Conservation (phyloP, 2,329 filamentous ascomycete species). For the Diatrype stigma region DNA sequence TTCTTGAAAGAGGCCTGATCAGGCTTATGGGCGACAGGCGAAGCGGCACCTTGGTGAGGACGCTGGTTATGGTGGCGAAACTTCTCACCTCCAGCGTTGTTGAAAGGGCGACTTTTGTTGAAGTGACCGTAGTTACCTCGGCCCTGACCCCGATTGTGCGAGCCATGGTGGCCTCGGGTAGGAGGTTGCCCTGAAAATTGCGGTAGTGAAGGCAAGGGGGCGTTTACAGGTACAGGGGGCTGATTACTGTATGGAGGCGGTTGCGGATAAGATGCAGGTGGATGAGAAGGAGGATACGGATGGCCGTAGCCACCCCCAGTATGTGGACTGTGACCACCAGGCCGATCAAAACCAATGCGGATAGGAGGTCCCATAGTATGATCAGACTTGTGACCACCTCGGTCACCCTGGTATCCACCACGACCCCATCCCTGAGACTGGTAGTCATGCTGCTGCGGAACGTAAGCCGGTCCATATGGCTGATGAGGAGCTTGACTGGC, state of each 20-base stretch:
- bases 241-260: conserved; percentile 31
- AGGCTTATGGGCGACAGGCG: conserved; percentile 46
- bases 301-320: conserved; percentile 34
- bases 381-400: conserved; percentile 33
- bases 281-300: conserved; percentile 37
- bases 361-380: conserved; percentile 26
- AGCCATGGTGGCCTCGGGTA: conserved; percentile 29
- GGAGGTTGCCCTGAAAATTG: conserved; percentile 28
- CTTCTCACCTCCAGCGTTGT: conserved; percentile 39
- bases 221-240: conserved; percentile 29
- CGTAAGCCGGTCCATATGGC: conserved; percentile 38
- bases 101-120: conserved; percentile 33
- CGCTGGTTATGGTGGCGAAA: conserved; percentile 31
- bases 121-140: conserved; percentile 29
- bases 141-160: conserved; percentile 38
- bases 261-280: conserved; percentile 29
- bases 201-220: conserved; percentile 18
- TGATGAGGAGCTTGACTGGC: conserved; percentile 19
- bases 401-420: conserved; percentile 41
- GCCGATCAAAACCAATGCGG: conserved; percentile 29
- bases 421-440: conserved; percentile 42
- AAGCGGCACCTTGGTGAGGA: conserved; percentile 21
- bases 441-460: conserved; percentile 34
- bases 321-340: conserved; percentile 24
- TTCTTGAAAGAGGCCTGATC: conserved; percentile 53